These are phyloP conservation scores for Fagopyrum esculentum DNA, from an alignment of 148 eudicot species.

Conservation along the genomic window DNA sequence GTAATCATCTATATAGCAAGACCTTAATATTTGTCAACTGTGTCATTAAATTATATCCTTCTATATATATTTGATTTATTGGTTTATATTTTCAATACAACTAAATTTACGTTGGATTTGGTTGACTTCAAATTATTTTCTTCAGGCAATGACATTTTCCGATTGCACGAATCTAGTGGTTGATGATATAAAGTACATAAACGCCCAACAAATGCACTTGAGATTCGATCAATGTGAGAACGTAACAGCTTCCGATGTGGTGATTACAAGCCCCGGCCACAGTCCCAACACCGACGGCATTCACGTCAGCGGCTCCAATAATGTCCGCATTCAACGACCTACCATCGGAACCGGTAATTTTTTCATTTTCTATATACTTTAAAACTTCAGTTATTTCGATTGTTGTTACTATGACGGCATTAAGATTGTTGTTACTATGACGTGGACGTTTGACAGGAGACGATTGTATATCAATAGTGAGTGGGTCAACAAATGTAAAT, in stretches of 20 bases:
- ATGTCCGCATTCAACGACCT: constrained; percentile 17
- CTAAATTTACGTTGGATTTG: too few species aligned
- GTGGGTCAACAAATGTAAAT: background rate
- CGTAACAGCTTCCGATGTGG: constrained; percentile 52
- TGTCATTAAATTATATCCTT: too few species aligned
- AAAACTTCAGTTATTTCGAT: too few species aligned
- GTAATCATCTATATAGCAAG: constrained; percentile 11
- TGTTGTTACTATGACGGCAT: too few species aligned
- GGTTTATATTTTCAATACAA: too few species aligned
- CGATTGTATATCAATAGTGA: background rate
- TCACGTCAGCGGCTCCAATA: constrained; percentile 49
- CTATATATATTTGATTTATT: too few species aligned
- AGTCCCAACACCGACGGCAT: constrained; percentile 96
- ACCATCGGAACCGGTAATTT: too few species aligned
- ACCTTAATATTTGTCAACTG: too few species aligned
- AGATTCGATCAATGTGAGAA: constrained; percentile 35
- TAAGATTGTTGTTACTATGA: too few species aligned
- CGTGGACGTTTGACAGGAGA: too few species aligned
- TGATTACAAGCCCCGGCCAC: constrained; percentile 36
- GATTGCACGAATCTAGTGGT: constrained; percentile 53
- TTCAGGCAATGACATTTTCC: constrained; percentile 61
- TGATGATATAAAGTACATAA: constrained; percentile 32
- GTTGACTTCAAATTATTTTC: too few species aligned
- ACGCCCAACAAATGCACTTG: constrained; percentile 85
- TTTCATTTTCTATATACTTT: too few species aligned